Conservation (phyloP, 805 yeast species). For the Saccharomycopsis selenospora region DNA sequence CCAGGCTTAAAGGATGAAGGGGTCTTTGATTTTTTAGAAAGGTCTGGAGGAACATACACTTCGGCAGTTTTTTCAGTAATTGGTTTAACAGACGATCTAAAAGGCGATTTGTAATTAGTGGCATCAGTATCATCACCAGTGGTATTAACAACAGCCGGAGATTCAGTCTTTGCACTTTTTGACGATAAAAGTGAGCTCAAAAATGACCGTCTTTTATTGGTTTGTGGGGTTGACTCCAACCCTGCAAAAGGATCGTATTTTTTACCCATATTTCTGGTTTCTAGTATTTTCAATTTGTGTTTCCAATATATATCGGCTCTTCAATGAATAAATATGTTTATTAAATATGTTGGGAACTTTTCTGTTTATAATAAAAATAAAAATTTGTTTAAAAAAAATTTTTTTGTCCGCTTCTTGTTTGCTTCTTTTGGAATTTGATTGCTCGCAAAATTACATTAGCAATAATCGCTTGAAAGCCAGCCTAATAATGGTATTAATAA, state of each 20-base stretch:
- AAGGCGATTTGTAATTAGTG: slow-evolving; percentile 13
- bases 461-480: too few relatives aligned
- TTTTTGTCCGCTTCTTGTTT: too few relatives aligned
- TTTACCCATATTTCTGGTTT: slow-evolving; percentile 10
- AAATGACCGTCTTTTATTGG: slow-evolving; percentile 14
- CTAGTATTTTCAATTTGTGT: too few relatives aligned
- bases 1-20: slow-evolving; percentile 17
- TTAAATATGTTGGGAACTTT: too few relatives aligned
- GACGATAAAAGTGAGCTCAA: slow-evolving; percentile 11
- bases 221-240: slow-evolving; percentile 8
- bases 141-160: slow-evolving; percentile 1
- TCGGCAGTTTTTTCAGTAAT: slow-evolving; percentile 10
- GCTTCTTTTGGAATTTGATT: too few relatives aligned
- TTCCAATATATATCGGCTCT: too few relatives aligned
- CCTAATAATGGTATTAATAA: too few relatives aligned
- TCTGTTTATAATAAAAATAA: too few relatives aligned
- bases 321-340: too few relatives aligned
- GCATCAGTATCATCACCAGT: background rate
- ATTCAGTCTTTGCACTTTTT: background rate
- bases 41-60: slow-evolving; percentile 17
- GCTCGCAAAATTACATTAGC: too few relatives aligned
- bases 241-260: slow-evolving; percentile 20
- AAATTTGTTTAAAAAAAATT: too few relatives aligned
- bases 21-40: slow-evolving; percentile 17
- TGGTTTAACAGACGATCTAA: slow-evolving; percentile 6